These are phyloP conservation scores for Venustampulla echinocandica DNA, from an alignment of 495 filamentous ascomycete genomes.

Conservation along the genomic window DNA sequence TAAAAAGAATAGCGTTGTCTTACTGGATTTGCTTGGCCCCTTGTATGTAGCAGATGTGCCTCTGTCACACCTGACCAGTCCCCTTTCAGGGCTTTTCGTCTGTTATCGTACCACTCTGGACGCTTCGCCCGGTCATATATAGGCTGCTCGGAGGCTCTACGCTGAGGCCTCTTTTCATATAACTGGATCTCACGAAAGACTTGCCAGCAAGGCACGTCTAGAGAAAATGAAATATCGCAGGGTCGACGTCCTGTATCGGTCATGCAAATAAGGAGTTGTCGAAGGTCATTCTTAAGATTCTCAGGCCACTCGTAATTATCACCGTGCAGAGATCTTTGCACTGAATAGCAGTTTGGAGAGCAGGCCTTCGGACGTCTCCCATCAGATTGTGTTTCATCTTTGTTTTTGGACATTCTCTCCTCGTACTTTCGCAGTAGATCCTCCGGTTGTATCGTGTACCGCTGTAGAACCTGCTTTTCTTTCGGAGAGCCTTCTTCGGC, in stretches of 20 bases:
- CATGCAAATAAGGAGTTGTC: slow-evolving; percentile 10
- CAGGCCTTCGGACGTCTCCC: slow-evolving; percentile 1
- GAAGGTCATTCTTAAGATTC: slow-evolving; percentile 1
- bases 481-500: background rate
- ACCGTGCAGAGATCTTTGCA: background rate
- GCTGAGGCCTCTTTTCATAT: background rate
- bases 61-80: slow-evolving; percentile 18
- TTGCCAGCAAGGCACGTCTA: slow-evolving; percentile 42
- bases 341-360: slow-evolving; percentile 8
- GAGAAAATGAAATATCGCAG: slow-evolving; percentile 24
- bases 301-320: background rate
- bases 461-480: background rate
- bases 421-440: slow-evolving; percentile 3
- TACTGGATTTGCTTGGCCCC: slow-evolving; percentile 21
- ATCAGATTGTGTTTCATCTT: background rate
- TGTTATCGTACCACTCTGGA: slow-evolving; percentile 23
- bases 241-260: slow-evolving; percentile 4
- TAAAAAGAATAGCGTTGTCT: background rate
- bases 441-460: slow-evolving; percentile 4
- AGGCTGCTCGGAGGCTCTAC: background rate
- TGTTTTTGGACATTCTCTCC: background rate
- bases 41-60: slow-evolving; percentile 19
- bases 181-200: slow-evolving; percentile 36
- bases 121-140: slow-evolving; percentile 2
- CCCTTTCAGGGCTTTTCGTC: slow-evolving; percentile 12